phyloP scores from a whole-genome alignment of 1,139 yeast species.

The Candida mesenterica region DNA sequence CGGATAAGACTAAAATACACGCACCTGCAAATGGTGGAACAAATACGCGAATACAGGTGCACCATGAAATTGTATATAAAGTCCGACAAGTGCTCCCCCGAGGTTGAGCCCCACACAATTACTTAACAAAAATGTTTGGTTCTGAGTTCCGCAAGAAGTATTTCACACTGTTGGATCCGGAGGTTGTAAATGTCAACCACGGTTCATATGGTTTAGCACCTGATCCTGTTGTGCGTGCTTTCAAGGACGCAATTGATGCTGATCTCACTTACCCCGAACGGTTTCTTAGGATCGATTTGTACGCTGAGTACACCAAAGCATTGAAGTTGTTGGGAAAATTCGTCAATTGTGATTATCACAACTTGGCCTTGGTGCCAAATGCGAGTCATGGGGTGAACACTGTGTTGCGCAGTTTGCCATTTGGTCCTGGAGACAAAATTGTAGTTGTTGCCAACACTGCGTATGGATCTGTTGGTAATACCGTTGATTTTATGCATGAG shows the following conservation, averaged over 20 bases:
- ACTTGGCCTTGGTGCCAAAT: conserved; percentile 52
- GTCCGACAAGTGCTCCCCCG: too few species aligned
- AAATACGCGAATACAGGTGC: too few species aligned
- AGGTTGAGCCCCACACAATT: too few species aligned
- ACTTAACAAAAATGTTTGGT: conserved; percentile 56
- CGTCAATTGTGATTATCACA: conserved; percentile 42
- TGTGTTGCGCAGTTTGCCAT: conserved; percentile 54
- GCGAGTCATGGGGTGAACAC: conserved; percentile 65
- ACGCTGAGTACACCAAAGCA: conserved; percentile 25
- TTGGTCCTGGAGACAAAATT: conserved; percentile 54
- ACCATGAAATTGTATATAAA: too few species aligned
- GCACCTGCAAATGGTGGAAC: too few species aligned
- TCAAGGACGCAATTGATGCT: conserved; percentile 20
- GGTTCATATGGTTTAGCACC: conserved; percentile 57
- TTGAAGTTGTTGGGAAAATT: conserved; percentile 36
- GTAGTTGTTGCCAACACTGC: conserved; percentile 49
- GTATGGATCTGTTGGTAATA: conserved; percentile 58
- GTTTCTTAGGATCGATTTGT: conserved; percentile 26
- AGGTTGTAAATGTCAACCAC: conserved; percentile 46
- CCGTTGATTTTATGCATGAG: conserved; percentile 46
- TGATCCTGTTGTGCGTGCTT: conserved; percentile 32
- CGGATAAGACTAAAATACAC: too few species aligned
- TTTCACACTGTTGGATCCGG: conserved; percentile 39
- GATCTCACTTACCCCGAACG: conserved; percentile 43
- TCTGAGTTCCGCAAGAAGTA: conserved; percentile 45